phyloP scores from a whole-genome alignment of 129 eudicot species.

The Flaveria bidentis region DNA sequence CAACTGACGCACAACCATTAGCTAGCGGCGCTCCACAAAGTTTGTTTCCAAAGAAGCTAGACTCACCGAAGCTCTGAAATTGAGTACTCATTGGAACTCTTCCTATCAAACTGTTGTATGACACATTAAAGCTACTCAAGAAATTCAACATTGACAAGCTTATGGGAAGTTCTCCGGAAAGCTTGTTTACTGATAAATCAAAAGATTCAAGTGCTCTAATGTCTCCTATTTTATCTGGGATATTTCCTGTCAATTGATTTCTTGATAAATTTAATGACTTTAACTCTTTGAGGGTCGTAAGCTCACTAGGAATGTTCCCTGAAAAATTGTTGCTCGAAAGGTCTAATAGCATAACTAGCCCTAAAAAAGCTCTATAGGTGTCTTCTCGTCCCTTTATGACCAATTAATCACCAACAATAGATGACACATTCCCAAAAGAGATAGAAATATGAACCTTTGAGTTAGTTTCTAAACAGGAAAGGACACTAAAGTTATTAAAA shows the following conservation, averaged over 20 bases:
- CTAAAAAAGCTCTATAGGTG: background rate
- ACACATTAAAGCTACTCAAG: slow-evolving; percentile 1
- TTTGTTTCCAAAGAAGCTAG: slow-evolving; percentile 23
- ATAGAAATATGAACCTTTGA: slow-evolving; percentile 3
- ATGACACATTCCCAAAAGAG: background rate
- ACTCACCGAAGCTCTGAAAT: slow-evolving; percentile 12
- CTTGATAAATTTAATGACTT: background rate
- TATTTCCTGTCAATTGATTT: background rate
- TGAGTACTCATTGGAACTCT: slow-evolving; percentile 27
- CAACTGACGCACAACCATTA: background rate
- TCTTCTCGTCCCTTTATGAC: slow-evolving; percentile 1
- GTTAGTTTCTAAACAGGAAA: background rate
- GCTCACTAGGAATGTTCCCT: slow-evolving; percentile 27
- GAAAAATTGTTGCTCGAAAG: slow-evolving; percentile 29
- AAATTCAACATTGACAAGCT: slow-evolving; percentile 17
- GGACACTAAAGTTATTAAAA: background rate
- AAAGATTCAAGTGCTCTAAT: slow-evolving; percentile 35
- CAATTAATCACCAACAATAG: background rate
- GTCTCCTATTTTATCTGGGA: slow-evolving; percentile 28
- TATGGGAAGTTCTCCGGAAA: background rate
- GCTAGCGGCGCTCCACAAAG: slow-evolving; percentile 28
- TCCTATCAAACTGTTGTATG: slow-evolving; percentile 4
- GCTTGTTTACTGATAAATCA: slow-evolving; percentile 28
- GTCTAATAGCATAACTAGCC: slow-evolving; percentile 11
- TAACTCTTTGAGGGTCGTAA: background rate